These are phyloP conservation scores for Penicillium fuscoglaucum DNA, from an alignment of 2,329 filamentous ascomycete genomes.

Conservation along the genomic window DNA sequence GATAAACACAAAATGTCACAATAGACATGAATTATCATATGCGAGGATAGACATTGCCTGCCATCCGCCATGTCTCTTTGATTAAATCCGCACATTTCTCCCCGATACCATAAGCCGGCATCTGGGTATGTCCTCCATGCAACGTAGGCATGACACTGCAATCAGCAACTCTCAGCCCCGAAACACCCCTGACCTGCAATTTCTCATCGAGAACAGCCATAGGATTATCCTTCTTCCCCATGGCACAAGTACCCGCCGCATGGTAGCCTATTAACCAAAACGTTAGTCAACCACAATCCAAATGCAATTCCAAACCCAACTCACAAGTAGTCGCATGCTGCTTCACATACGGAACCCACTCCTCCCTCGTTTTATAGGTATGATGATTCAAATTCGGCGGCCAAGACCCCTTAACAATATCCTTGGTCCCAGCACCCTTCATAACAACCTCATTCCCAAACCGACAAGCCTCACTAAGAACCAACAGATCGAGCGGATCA, in stretches of 20 bases:
- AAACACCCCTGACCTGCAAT: constrained; percentile 55
- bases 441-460: constrained; percentile 63
- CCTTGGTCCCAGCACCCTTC: constrained; percentile 58
- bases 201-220: constrained; percentile 56
- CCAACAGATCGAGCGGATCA: constrained; percentile 59
- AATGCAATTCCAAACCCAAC: constrained; percentile 15
- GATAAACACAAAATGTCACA: neutral
- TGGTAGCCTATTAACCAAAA: constrained; percentile 50
- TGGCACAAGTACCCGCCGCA: constrained; percentile 58
- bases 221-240: constrained; percentile 52
- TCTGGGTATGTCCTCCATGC: constrained; percentile 56
- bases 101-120: constrained; percentile 60
- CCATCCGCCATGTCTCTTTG: constrained; percentile 39
- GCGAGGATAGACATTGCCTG: constrained; percentile 19
- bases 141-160: constrained; percentile 55
- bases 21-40: constrained; percentile 7
- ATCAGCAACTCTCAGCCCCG: constrained; percentile 56
- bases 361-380: constrained; percentile 53
- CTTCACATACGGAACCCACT: constrained; percentile 60
- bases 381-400: constrained; percentile 56
- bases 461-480: constrained; percentile 59
- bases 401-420: constrained; percentile 62
- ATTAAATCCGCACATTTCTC: constrained; percentile 57
- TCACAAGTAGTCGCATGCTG: constrained; percentile 62
- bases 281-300: neutral